A percentile compares a stretch with the other conserved stretches of the same genome.
phyloP scores from a whole-genome alignment of 1,139 yeast genomes.

The Geotrichum candidum region DNA sequence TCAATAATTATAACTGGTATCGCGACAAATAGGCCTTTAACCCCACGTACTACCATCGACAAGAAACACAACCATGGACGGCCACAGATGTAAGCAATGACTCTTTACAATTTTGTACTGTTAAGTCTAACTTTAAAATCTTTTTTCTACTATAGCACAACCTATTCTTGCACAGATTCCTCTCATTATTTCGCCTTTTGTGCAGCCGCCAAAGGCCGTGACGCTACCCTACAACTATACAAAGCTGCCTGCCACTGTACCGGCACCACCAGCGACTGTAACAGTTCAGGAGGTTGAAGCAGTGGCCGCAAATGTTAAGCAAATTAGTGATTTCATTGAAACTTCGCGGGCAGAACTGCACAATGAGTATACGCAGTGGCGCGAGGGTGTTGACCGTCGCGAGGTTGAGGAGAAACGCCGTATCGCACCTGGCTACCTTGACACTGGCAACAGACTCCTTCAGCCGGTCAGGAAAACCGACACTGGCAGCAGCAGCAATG shows the following conservation, averaged over 20 bases:
- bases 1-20: background rate
- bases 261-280: conserved; percentile 28
- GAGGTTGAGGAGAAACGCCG: conserved; percentile 32
- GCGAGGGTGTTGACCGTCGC: conserved; percentile 23
- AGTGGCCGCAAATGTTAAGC: conserved; percentile 26
- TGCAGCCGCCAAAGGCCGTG: conserved; percentile 53
- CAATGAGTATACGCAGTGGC: conserved; percentile 34
- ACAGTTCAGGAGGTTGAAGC: conserved; percentile 27
- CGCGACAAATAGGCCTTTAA: background rate
- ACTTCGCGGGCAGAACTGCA: conserved; percentile 29
- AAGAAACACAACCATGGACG: conserved; percentile 10
- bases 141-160: conserved; percentile 36
- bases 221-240: conserved; percentile 49
- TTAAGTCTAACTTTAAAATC: background rate
- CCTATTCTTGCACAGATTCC: conserved; percentile 52
- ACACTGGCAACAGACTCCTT: conserved; percentile 28
- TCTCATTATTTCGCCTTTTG: conserved; percentile 49
- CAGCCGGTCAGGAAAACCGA: conserved; percentile 24
- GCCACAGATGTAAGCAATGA: conserved; percentile 12
- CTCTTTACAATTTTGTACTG: background rate
- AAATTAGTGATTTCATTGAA: conserved; percentile 26
- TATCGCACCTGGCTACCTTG: conserved; percentile 44
- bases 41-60: background rate
- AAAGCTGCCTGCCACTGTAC: conserved; percentile 33
- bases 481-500: conserved; percentile 8